These are phyloP conservation scores for Verticillium dahliae DNA, from an alignment of 2,329 filamentous ascomycete species.

Conservation along the genomic window DNA sequence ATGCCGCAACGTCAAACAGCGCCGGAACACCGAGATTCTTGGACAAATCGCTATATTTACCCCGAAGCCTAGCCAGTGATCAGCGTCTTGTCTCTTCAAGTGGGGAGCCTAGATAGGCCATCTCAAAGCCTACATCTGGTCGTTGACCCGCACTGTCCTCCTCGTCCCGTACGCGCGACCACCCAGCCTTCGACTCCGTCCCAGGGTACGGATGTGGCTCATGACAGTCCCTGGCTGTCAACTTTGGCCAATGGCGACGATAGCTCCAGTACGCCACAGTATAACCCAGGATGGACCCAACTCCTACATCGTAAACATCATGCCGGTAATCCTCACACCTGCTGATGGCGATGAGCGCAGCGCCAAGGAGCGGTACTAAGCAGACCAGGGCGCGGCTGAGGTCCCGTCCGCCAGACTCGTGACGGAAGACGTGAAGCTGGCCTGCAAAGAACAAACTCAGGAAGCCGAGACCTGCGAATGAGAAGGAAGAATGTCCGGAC, in stretches of 20 bases:
- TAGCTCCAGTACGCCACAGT: slow-evolving; percentile 60
- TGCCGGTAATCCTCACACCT: slow-evolving; percentile 66
- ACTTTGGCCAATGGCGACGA: slow-evolving; percentile 53
- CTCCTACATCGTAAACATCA: slow-evolving; percentile 62
- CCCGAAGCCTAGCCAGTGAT: slow-evolving; percentile 8
- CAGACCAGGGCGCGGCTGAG: slow-evolving; percentile 51
- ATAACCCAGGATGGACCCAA: slow-evolving; percentile 55
- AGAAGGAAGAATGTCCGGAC: slow-evolving; percentile 71
- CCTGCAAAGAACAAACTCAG: slow-evolving; percentile 64
- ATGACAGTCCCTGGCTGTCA: slow-evolving; percentile 45
- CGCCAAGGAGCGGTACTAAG: slow-evolving; percentile 52
- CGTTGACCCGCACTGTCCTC: slow-evolving; percentile 28
- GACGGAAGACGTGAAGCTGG: slow-evolving; percentile 52
- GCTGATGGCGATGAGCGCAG: slow-evolving; percentile 62
- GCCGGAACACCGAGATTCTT: no score
- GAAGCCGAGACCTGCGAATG: slow-evolving; percentile 74
- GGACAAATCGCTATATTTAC: neutral
- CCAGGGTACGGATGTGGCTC: slow-evolving; percentile 49
- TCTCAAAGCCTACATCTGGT: slow-evolving; percentile 29
- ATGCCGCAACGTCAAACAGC: neutral
- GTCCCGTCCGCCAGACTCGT: slow-evolving; percentile 37
- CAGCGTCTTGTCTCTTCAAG: slow-evolving; percentile 11
- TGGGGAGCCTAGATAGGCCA: slow-evolving; percentile 18
- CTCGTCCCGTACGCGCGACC: slow-evolving; percentile 44
- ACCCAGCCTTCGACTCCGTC: slow-evolving; percentile 23